Percentiles rank a stretch among this genome's conserved stretches.
Conservation (phyloP, 306 rosid species). For the Alnus glutinosa region DNA sequence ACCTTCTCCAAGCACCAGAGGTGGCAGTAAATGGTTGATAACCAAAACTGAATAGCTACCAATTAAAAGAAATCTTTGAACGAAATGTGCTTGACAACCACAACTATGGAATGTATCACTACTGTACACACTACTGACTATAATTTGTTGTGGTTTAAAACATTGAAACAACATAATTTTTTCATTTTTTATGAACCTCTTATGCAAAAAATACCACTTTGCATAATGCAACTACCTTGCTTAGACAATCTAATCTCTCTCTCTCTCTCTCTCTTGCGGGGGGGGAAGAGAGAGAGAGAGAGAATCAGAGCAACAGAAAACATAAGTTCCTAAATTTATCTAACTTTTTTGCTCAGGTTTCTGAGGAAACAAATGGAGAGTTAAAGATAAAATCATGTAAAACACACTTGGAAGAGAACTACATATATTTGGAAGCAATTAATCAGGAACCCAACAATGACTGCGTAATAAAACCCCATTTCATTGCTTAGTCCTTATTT, state of each 20-base stretch:
- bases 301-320: no score
- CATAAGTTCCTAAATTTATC: not conserved
- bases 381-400: slow-evolving; percentile 25
- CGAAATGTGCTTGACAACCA: not conserved
- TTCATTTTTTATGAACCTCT: not conserved
- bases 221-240: not conserved
- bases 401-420: slow-evolving; percentile 5
- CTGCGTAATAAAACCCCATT: slow-evolving; percentile 13
- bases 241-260: no score
- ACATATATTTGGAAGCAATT: slow-evolving; percentile 1
- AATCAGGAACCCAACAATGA: slow-evolving; percentile 9
- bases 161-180: not conserved
- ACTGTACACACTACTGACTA: not conserved
- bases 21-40: not conserved
- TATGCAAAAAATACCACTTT: slow-evolving; percentile 17
- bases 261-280: no score
- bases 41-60: not conserved
- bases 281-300: no score
- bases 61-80: not conserved
- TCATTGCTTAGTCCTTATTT: slow-evolving; percentile 22
- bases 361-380: slow-evolving; percentile 9
- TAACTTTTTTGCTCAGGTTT: not conserved
- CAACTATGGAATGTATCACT: not conserved
- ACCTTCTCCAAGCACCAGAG: slow-evolving; percentile 8
- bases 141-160: not conserved